Conservation (phyloP, 306 rosid genomes). For the Argentina anserina region DNA sequence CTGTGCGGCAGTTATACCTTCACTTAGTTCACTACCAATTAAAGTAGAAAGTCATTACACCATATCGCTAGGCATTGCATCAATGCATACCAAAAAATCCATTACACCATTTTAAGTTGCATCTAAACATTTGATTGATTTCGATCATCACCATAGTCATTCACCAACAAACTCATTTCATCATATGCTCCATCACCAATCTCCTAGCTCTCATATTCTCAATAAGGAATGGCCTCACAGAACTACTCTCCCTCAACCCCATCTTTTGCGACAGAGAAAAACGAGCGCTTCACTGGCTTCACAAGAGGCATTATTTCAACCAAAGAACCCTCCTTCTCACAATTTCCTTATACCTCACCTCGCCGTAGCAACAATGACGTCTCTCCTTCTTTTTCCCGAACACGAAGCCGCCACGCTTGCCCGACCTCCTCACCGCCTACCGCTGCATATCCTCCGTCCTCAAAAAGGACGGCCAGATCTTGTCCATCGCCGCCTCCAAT, state of each 20-base stretch:
- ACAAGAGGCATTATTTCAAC: conserved; percentile 64
- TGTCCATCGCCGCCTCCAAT: conserved; percentile 53
- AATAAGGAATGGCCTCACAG: conserved; percentile 31
- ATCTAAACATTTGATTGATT: not conserved
- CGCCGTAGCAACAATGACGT: conserved; percentile 29
- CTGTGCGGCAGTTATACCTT: not conserved
- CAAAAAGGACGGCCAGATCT: conserved; percentile 78
- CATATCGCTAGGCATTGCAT: not conserved
- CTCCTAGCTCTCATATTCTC: not conserved
- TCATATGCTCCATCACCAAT: not conserved
- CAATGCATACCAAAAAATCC: not conserved
- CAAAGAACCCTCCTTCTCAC: conserved; percentile 52
- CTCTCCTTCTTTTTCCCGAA: conserved; percentile 54
- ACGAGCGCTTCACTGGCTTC: conserved; percentile 39
- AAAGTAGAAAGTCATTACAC: not conserved
- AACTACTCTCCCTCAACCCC: conserved; percentile 51
- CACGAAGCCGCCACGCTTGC: conserved; percentile 57
- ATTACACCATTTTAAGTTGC: not conserved
- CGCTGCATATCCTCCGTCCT: conserved; percentile 86
- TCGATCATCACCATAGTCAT: not conserved
- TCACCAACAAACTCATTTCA: not conserved
- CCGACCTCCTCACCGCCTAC: conserved; percentile 51
- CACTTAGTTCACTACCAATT: not conserved
- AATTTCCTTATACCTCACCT: conserved; percentile 51
- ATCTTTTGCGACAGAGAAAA: conserved; percentile 37